Percentiles rank a stretch among this genome's conserved stretches.
These are phyloP conservation scores for Inosperma sp. DNA, from an alignment of 768 basidiomycete genomes.

Conservation along the genomic window DNA sequence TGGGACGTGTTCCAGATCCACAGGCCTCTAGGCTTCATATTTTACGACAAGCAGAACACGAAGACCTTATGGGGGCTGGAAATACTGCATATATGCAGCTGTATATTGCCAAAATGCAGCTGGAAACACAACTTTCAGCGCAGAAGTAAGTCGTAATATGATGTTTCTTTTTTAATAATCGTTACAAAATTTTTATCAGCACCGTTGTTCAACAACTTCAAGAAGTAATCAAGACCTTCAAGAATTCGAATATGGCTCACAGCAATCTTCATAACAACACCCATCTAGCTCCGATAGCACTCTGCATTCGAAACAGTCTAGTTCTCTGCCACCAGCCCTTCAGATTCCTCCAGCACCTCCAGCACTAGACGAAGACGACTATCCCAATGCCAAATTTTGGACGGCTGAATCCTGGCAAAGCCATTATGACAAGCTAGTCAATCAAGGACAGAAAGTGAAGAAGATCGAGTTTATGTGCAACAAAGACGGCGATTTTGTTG, in stretches of 20 bases:
- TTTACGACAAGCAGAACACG: not conserved
- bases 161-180: not conserved
- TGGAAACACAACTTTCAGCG: not conserved
- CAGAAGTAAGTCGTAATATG: not conserved
- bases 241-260: no score
- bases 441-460: not conserved
- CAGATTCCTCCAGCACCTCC: not conserved
- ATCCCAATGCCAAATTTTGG: not conserved
- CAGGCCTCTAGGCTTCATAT: not conserved
- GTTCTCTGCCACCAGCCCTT: not conserved
- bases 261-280: no score
- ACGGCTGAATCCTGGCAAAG: not conserved
- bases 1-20: not conserved
- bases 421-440: not conserved
- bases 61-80: constrained; percentile 1
- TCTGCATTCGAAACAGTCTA: not conserved
- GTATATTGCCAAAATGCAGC: not conserved
- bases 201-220: not conserved
- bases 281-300: no score
- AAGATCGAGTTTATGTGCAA: no score
- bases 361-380: not conserved
- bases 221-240: not conserved
- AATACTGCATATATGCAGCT: constrained; percentile 5
- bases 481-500: not conserved
- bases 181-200: not conserved